Evolutionary conservation across 2,329 filamentous ascomycete genomes (phyloP), one percentile per base, ranked within the genome.

Genomic region (Onygena corvina): DNA sequence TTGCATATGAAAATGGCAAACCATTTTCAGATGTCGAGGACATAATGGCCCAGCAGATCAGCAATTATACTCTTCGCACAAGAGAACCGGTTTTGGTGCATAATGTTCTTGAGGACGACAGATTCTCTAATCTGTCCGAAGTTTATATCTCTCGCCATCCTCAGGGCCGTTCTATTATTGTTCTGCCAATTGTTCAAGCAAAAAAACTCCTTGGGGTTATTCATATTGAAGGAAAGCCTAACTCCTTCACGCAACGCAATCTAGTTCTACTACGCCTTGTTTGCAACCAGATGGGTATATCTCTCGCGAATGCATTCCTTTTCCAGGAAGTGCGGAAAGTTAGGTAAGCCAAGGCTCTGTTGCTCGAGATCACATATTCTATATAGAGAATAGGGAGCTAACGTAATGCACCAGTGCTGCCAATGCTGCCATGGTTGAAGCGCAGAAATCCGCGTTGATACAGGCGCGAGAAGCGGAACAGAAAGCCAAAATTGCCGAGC

Each of bases 341-440:
- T 20, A 78, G 55, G 55, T 57, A 52, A 49, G 54, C 35, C 25
- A 12, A 16, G 33, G 14, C 30, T n/a, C n/a, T 45, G 18, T 7
- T n/a, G 16, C 25, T 9, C 9, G 6, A 29, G 6, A 8, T 16
- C 14, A 4, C 9, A 23, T 42, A 21, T 27, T 11, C 29, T 31
- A 31, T 11, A 11, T 14, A n/a, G 12, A 8, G 21, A 16, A 29
- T n/a, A 11, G 18, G 3, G 12, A 42, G 11, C 38, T 42, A 42
- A 42, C 38, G 9, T 27, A 16, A 23, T 14, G 4, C 5, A 36
- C 48, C 51, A 58, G 76, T 55, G 77, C 79, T 1, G 76, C 74
- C 47, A 82, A 83, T 58, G 73, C 74, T 25, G 76, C 77, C 2
- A 83, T 83, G 79, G 72, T 82, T 4, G 77, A 80, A 56, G 73